Base-by-base conservation (phyloP, 257 asterid genomes). In the Schizonepeta tenuifolia region DNA sequence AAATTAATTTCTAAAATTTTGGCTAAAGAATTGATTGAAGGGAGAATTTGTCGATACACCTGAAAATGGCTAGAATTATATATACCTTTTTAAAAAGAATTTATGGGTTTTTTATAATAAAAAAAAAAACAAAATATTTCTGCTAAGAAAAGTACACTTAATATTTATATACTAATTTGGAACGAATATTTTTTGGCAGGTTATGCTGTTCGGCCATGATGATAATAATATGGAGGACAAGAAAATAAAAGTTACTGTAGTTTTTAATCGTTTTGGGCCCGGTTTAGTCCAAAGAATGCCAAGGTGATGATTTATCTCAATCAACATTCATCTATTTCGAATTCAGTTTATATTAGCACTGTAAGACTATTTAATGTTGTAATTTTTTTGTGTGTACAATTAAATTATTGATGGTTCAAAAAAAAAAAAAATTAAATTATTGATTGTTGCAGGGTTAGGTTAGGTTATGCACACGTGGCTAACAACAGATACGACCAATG, bases 241-340 rank as follows among this genome's bases (percentile, higher is more conserved):
- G 50, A 72, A 35, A 1, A 90, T 93, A 17, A 89, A 72, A 84
- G 92, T 93, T 1, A 93, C 98, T 0, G 84, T 93, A 54, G 98
- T 76, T 12, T 91, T 89, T 70, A 93, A 93, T 82, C 91, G 72
- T 81, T 93, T 93, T 71, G 98, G 98, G 7, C 89, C 94, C 18
- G 98, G 96, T 64, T 87, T 93, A 55, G 81, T 85, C 33, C 97
- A 90, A 78, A 83, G 98, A 73, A 93, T 93, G 98, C 97, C 97
- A 4, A 82, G 73, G 69, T 76, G 10, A 65, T 12, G 5, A 65
- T 6, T 14, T 36, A 10, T 38, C n/a, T 18, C 50, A 36, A 51
- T 7, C 18, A 7, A 51, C 9, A 7, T 36, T 7, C 6, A 7
- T 17, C 17, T 51, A 51, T 18, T 8, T 51, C 13, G 26, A 13